Base-by-base conservation (phyloP, 2,329 filamentous ascomycete genomes). In the Xylariaceae sp. region DNA sequence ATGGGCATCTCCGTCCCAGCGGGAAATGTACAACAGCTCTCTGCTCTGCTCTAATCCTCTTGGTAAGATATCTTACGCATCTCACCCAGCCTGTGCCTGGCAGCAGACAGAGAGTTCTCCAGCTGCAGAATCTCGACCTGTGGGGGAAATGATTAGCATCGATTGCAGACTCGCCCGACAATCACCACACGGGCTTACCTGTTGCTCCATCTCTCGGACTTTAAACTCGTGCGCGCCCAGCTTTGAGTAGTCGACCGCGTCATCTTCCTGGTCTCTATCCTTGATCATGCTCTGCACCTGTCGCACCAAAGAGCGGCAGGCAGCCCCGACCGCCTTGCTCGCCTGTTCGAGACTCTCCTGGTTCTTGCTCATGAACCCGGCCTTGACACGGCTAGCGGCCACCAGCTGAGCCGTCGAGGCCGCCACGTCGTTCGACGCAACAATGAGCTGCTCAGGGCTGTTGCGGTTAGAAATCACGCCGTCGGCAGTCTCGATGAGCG, bases 1-100 rank as follows among this genome's bases (percentile, higher is more conserved):
- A n/a, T n/a, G n/a, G n/a, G n/a, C n/a, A n/a, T n/a, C n/a, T n/a
- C n/a, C n/a, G n/a, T n/a, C n/a, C n/a, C n/a, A n/a, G n/a, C n/a
- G n/a, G n/a, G n/a, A n/a, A n/a, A n/a, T n/a, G n/a, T n/a, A n/a
- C n/a, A n/a, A n/a, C n/a, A n/a, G n/a, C n/a, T n/a, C n/a, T n/a
- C n/a, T n/a, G n/a, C n/a, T n/a, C n/a, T n/a, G n/a, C 12, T 5
- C 24, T 63, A 72, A 23, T 90, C 83, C 54, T 93, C 85, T 56
- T 84, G 83, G 64, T 95, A 95, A 5, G 84, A 90, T 42, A 94
- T 86, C 76, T 95, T 95, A 57, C 92, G 79, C 92, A 98, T 96
- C 72, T 98, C 92, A 43, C 92, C 90, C 44, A 98, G 67, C 34
- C 88, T 72, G 54, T 83, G 79, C 48, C 90, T 73, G 26, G 92